Evolutionary conservation across 129 eudicot species (phyloP).

Genomic region (Artemisia tridentata): DNA sequence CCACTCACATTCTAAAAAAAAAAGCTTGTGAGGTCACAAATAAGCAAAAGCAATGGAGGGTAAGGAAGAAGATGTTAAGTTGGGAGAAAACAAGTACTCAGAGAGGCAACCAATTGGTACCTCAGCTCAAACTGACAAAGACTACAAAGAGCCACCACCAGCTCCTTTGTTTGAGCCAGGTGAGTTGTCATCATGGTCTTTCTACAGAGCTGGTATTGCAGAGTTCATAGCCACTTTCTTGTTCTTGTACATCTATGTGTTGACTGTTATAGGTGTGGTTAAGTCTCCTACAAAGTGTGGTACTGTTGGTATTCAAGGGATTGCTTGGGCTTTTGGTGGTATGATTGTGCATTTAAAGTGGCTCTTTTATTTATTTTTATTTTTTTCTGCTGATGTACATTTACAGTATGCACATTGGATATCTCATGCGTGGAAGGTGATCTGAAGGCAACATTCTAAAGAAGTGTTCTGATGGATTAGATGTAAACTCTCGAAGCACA

Average conservation of each 20-base stretch:
- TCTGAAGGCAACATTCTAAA: too few species aligned
- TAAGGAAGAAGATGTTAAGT: slow-evolving; percentile 17
- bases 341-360: background rate
- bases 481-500: too few species aligned
- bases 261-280: slow-evolving; percentile 17
- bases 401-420: too few species aligned
- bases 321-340: slow-evolving; percentile 24
- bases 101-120: slow-evolving; percentile 14
- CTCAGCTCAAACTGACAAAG: slow-evolving; percentile 18
- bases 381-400: too few species aligned
- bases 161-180: slow-evolving; percentile 20
- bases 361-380: too few species aligned
- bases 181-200: slow-evolving; percentile 20
- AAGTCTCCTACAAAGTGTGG: slow-evolving; percentile 21
- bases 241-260: slow-evolving; percentile 17
- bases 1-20: background rate
- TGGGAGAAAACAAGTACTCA: slow-evolving; percentile 12
- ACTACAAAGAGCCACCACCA: slow-evolving; percentile 18
- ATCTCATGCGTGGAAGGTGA: too few species aligned
- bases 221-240: slow-evolving; percentile 18
- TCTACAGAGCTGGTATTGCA: slow-evolving; percentile 17
- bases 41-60: slow-evolving; percentile 4
- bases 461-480: too few species aligned
- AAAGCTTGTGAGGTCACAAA: background rate
- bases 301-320: slow-evolving; percentile 17